Evolutionary conservation across 108 stramenopile genomes (phyloP).

Genomic region (Skeletonema menzelii): DNA sequence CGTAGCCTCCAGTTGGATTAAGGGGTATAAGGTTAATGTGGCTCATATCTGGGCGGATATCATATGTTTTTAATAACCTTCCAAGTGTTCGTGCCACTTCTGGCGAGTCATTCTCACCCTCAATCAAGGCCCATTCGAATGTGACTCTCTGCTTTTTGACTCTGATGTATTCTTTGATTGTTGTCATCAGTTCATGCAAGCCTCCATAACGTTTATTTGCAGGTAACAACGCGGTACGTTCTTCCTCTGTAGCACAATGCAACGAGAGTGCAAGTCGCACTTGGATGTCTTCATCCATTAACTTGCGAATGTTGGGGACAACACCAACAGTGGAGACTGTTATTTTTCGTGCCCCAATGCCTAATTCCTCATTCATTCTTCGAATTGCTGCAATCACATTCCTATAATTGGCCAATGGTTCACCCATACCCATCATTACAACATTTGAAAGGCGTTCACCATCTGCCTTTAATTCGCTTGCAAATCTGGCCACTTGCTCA

Average conservation of each 20-base stretch:
- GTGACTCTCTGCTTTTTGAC: conserved; percentile 82
- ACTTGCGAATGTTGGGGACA: conserved; percentile 77
- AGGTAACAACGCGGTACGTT: conserved; percentile 86
- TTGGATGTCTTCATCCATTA: conserved; percentile 60
- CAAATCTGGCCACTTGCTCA: conserved; percentile 87
- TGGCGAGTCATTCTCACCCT: conserved; percentile 85
- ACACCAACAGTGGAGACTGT: conserved; percentile 94
- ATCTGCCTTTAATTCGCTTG: conserved; percentile 55
- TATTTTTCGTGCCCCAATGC: conserved; percentile 93
- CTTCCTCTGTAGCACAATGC: conserved; percentile 91
- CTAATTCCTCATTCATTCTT: conserved; percentile 86
- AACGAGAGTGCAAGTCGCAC: conserved; percentile 89
- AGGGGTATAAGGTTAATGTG: conserved; percentile 97
- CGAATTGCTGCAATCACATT: conserved; percentile 89
- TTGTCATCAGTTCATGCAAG: conserved; percentile 81
- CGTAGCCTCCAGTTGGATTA: conserved; percentile 92
- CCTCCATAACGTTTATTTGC: conserved; percentile 91
- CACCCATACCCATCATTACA: conserved; percentile 98
- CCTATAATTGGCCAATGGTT: conserved; percentile 91
- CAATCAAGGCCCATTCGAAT: conserved; percentile 97
- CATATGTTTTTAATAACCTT: conserved; percentile 49
- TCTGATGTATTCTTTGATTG: conserved; percentile 78
- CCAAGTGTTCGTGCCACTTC: conserved; percentile 80
- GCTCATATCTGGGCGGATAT: conserved; percentile 66
- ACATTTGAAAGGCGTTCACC: conserved; percentile 87